A percentile compares a stretch with the other conserved stretches of the same genome.
These are phyloP conservation scores for Hibiscus tridactylites DNA, from an alignment of 345 rosid species.

Conservation along the genomic window DNA sequence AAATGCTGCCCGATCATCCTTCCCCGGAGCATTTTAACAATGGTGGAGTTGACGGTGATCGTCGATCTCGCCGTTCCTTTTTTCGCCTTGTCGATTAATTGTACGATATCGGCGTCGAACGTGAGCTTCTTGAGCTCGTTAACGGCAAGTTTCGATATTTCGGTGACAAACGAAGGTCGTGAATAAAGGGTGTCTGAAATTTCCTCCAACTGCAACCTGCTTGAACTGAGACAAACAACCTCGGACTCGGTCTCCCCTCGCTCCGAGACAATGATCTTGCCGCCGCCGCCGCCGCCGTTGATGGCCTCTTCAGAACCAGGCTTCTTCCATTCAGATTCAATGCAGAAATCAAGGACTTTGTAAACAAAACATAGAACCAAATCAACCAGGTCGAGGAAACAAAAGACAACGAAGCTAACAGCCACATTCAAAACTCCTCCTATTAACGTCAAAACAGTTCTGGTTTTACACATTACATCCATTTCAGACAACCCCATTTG, in stretches of 20 bases:
- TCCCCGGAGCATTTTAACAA: slow-evolving; percentile 62
- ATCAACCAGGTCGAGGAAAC: slow-evolving; percentile 70
- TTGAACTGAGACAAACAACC: slow-evolving; percentile 57
- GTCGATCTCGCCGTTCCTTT: slow-evolving; percentile 31
- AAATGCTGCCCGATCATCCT: slow-evolving; percentile 37
- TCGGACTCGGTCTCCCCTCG: slow-evolving; percentile 49
- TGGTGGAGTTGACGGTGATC: slow-evolving; percentile 49
- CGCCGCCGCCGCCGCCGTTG: slow-evolving; percentile 22
- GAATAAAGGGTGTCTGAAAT: slow-evolving; percentile 78
- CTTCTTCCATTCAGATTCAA: slow-evolving; percentile 72
- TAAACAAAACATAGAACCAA: slow-evolving; percentile 44
- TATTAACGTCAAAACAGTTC: slow-evolving; percentile 23
- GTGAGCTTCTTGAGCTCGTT: slow-evolving; percentile 44
- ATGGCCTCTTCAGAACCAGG: slow-evolving; percentile 65
- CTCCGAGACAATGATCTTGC: slow-evolving; percentile 70
- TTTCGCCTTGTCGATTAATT: slow-evolving; percentile 27
- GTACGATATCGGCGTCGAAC: slow-evolving; percentile 22
- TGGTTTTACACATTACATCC: slow-evolving; percentile 22
- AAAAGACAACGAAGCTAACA: slow-evolving; percentile 71
- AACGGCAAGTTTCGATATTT: slow-evolving; percentile 30
- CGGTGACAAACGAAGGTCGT: slow-evolving; percentile 48
- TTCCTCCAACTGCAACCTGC: slow-evolving; percentile 68
- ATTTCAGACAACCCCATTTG: slow-evolving; percentile 8
- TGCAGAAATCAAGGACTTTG: slow-evolving; percentile 59
- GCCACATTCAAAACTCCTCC: slow-evolving; percentile 40